Conservation (phyloP, 805 yeast genomes). For the Saturnispora gosingensis region DNA sequence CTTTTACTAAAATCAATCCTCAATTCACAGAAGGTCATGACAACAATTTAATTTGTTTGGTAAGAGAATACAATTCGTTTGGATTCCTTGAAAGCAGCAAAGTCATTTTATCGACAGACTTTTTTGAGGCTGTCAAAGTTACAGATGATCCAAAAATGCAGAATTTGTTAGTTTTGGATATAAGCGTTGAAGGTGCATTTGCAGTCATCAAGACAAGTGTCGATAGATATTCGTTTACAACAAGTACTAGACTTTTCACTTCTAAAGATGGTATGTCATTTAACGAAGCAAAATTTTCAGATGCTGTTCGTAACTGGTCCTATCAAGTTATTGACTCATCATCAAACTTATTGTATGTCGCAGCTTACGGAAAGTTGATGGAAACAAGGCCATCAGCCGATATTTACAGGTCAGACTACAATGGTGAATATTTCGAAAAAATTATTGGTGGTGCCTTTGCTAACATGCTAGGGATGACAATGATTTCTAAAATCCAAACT, state of each 20-base stretch:
- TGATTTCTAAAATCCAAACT: slow-evolving; percentile 36
- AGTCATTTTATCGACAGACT: slow-evolving; percentile 33
- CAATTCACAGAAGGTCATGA: slow-evolving; percentile 20
- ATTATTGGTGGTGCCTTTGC: slow-evolving; percentile 32
- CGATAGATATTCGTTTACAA: slow-evolving; percentile 34
- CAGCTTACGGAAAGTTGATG: slow-evolving; percentile 24
- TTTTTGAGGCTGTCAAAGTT: slow-evolving; percentile 27
- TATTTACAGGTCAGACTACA: slow-evolving; percentile 45
- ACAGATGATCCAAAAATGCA: slow-evolving; percentile 11
- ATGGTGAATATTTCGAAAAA: slow-evolving; percentile 46
- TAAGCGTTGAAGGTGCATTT: slow-evolving; percentile 34
- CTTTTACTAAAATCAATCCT: slow-evolving; percentile 20
- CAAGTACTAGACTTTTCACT: slow-evolving; percentile 33
- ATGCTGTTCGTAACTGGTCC: slow-evolving; percentile 30
- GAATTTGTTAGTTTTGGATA: slow-evolving; percentile 21
- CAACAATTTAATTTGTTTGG: slow-evolving; percentile 27
- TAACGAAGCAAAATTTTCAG: slow-evolving; percentile 31
- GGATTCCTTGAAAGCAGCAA: slow-evolving; percentile 32
- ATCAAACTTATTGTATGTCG: slow-evolving; percentile 32
- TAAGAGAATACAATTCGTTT: slow-evolving; percentile 30
- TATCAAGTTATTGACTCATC: slow-evolving; percentile 34
- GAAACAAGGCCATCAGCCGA: slow-evolving; percentile 22
- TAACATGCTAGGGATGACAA: slow-evolving; percentile 30
- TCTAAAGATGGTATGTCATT: slow-evolving; percentile 40
- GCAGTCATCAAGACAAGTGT: slow-evolving; percentile 31